Percentiles rank a stretch among this genome's conserved stretches.
Conservation (phyloP, 2,329 filamentous ascomycete species). For the Fusarium dlaminii region DNA sequence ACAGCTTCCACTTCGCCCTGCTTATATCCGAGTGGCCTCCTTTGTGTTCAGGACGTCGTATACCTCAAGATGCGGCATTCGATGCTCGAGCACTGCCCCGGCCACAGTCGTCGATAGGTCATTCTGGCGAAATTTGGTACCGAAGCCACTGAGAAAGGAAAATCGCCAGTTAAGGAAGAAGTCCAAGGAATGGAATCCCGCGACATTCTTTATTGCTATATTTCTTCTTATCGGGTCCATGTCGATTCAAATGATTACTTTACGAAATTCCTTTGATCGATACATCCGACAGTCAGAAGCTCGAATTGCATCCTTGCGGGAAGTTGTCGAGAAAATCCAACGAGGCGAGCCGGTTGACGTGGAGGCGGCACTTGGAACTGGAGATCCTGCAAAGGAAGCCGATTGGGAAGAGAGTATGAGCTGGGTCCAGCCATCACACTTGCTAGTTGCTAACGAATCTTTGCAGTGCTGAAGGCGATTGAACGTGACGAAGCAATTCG, state of each 20-base stretch:
- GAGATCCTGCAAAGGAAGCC: slow-evolving; percentile 76
- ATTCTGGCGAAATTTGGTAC: slow-evolving; percentile 76
- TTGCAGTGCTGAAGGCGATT: slow-evolving; percentile 71
- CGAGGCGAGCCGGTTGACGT: slow-evolving; percentile 85
- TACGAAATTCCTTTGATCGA: slow-evolving; percentile 78
- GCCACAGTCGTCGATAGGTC: slow-evolving; percentile 65
- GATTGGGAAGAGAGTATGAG: slow-evolving; percentile 86
- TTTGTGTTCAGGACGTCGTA: neutral
- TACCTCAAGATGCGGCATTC: slow-evolving; percentile 22
- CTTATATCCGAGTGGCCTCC: neutral
- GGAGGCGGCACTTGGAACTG: slow-evolving; percentile 81
- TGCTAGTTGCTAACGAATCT: slow-evolving; percentile 19
- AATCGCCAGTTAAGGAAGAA: slow-evolving; percentile 54
- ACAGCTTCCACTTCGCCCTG: slow-evolving; percentile 7
- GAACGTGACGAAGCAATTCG: slow-evolving; percentile 69
- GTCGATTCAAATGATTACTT: slow-evolving; percentile 88
- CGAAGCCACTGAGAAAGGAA: slow-evolving; percentile 68
- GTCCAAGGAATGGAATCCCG: slow-evolving; percentile 78
- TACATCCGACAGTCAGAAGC: slow-evolving; percentile 81
- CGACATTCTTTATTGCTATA: slow-evolving; percentile 83
- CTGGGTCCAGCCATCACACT: no score
- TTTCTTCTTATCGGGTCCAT: slow-evolving; percentile 93
- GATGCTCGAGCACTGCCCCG: slow-evolving; percentile 51
- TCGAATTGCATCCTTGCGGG: slow-evolving; percentile 78
- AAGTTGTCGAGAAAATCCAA: slow-evolving; percentile 77